Base-by-base conservation (phyloP, 257 asterid genomes). In the Eustoma russellianum region DNA sequence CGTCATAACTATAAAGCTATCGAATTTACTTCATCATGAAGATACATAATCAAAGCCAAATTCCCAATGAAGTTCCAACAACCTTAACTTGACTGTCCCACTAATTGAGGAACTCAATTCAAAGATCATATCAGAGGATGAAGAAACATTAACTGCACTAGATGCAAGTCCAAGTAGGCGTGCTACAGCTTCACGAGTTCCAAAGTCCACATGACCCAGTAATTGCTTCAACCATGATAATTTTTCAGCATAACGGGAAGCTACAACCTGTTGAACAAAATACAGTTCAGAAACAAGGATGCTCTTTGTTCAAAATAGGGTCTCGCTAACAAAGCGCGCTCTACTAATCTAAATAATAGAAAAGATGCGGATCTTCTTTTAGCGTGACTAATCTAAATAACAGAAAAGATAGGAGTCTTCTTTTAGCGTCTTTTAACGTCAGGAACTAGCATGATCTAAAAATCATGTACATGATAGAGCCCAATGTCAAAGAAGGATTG, bases 111-210 rank as follows among this genome's bases (percentile, higher is more conserved):
- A 69, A 64, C 74, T 62, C 72, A 91, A 12, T 63, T 91, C 94
- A 41, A 34, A 61, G 56, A 87, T 70, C 71, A 87, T 85, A 66
- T 74, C 86, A 66, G 82, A 74, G 30, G 82, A 68, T 44, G 82
- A 74, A 57, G 91, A 48, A 52, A 79, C 30, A 13, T 88, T 73
- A 74, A 87, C 93, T 58, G 75, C 76, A 53, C 83, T 77, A 55
- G 97, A 82, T 40, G 97, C 93, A 68, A 85, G 71, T 63, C 98
- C 98, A 63, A 87, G 94, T 68, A 92, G 78, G 24, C 96, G 94
- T 49, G 94, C 91, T 60, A 76, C 65, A 56, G 97, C 76, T 78
- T 92, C 98, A 48, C 98, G 98, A 7, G 98, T 92, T 52, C 77
- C 93, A 48, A 75, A 77, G 78, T 92, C 97, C 61, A 87, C 52